Base-by-base conservation (phyloP, 2,329 filamentous ascomycete species). In the Aspergillus sp. region DNA sequence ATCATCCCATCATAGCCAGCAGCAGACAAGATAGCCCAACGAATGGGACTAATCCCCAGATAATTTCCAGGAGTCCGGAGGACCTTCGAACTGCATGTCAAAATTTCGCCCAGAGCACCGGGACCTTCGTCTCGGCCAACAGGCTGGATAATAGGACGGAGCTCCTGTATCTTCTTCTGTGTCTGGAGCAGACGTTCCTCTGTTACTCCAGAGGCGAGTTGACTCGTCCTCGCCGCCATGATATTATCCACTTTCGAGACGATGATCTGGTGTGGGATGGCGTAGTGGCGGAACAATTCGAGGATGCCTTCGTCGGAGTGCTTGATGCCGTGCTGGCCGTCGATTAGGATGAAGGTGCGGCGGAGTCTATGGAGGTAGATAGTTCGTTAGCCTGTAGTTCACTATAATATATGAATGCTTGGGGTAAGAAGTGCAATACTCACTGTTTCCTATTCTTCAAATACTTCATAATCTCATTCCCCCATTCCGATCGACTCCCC, bases 401-500 rank as follows among this genome's bases (percentile, higher is more conserved):
- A 32, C 4, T 51, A 36, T 28, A 2, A 23, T 41, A 15, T 7
- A 21, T 19, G 2, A 7, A 7, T 25, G 23, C 21, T 23, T 23
- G 5, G 23, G 6, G 6, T 28, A 28, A 28, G 25, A 8, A 3
- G 7, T 25, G 9, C 30, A 17, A n/a, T 65, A 72, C 78, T 72
- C 68, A 84, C 77, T 91, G 85, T 68, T 83, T 86, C 63, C 89
- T 80, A 47, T 80, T 79, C 64, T 81, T 78, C 32, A 91, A 72
- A 74, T 89, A 91, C 72, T 89, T 90, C 78, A 90, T 80, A 61
- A 90, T 88, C 72, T 90, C 85, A 23, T 74, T 70, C 0, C 89
- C 89, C 87, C 88, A 91, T 67, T 85, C 84, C 8, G 79, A 73
- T 36, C 82, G 76, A 68, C 85, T 87, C 1, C 83, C 87, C 59